Evolutionary conservation across 2,329 filamentous ascomycete species (phyloP).

Genomic region (Penicillium italicum): DNA sequence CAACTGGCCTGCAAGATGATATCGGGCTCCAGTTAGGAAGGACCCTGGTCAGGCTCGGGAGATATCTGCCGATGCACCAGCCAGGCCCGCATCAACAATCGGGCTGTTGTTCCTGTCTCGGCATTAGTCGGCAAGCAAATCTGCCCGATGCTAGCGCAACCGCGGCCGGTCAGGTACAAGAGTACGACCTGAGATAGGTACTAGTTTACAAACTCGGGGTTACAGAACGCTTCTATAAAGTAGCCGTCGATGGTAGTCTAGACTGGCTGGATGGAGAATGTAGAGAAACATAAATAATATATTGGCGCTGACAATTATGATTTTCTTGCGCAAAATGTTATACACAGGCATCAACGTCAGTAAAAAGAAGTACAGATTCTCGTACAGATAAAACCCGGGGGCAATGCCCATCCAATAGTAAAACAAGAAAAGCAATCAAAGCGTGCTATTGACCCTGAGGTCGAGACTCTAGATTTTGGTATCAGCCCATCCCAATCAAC

Average conservation of each 20-base stretch:
- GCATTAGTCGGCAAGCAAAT: constrained; percentile 24
- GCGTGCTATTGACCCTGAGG: constrained; percentile 36
- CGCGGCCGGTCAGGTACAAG: constrained; percentile 8
- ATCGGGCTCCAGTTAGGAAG: constrained; percentile 11
- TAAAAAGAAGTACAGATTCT: constrained; percentile 15
- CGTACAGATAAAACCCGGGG: constrained; percentile 9
- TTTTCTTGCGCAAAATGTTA: constrained; percentile 4
- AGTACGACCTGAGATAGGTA: constrained; percentile 2
- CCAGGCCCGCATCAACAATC: constrained; percentile 15
- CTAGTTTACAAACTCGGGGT: background rate
- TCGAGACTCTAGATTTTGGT: constrained; percentile 40
- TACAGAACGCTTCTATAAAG: background rate
- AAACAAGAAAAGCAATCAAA: constrained; percentile 21
- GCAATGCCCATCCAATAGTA: constrained; percentile 11
- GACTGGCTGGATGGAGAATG: constrained; percentile 2
- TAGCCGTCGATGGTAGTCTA: constrained; percentile 5
- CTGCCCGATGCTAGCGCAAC: constrained; percentile 23
- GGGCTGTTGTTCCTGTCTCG: constrained; percentile 20
- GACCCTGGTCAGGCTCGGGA: constrained; percentile 11
- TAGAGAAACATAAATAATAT: background rate
- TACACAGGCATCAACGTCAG: constrained; percentile 21
- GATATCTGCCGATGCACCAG: constrained; percentile 13
- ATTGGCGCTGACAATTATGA: constrained; percentile 7
- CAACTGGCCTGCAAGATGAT: constrained; percentile 21
- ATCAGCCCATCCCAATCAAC: constrained; percentile 38